Conservation (phyloP, 306 rosid species). For the Castanospermum australe region DNA sequence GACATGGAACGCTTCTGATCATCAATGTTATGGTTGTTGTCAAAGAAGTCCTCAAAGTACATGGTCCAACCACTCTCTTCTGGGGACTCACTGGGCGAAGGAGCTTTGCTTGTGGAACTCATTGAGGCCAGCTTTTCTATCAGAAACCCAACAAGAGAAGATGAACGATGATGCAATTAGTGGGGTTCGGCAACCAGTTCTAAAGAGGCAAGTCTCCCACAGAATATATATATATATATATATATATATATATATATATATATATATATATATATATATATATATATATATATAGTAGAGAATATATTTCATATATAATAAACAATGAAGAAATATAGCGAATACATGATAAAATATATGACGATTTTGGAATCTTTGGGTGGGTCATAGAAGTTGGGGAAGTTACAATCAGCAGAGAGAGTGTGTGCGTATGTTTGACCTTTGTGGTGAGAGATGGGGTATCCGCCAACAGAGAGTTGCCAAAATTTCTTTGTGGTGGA, state of each 20-base stretch:
- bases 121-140: slow-evolving; percentile 18
- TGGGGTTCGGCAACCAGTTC: slow-evolving; percentile 37
- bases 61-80: slow-evolving; percentile 90
- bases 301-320: neutral
- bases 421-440: slow-evolving; percentile 43
- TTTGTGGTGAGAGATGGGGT: slow-evolving; percentile 32
- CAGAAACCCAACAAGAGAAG: neutral
- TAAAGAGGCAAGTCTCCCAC: slow-evolving; percentile 18
- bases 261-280: slow-evolving; percentile 35
- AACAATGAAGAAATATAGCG: neutral
- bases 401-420: slow-evolving; percentile 25
- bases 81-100: slow-evolving; percentile 28
- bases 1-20: slow-evolving; percentile 27
- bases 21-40: neutral
- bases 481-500: slow-evolving; percentile 34
- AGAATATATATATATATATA: slow-evolving; percentile 27
- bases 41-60: slow-evolving; percentile 71
- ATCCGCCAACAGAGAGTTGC: slow-evolving; percentile 41
- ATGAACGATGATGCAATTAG: slow-evolving; percentile 2
- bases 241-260: slow-evolving; percentile 30
- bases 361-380: slow-evolving; percentile 39
- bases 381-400: slow-evolving; percentile 34
- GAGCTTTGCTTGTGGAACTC: slow-evolving; percentile 39
- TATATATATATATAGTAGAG: slow-evolving; percentile 25
- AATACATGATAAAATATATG: slow-evolving; percentile 9